Percentiles rank a stretch among this genome's conserved stretches.
phyloP scores from a whole-genome alignment of 2,329 filamentous ascomycete species.

The Paecilomyces fulvus region DNA sequence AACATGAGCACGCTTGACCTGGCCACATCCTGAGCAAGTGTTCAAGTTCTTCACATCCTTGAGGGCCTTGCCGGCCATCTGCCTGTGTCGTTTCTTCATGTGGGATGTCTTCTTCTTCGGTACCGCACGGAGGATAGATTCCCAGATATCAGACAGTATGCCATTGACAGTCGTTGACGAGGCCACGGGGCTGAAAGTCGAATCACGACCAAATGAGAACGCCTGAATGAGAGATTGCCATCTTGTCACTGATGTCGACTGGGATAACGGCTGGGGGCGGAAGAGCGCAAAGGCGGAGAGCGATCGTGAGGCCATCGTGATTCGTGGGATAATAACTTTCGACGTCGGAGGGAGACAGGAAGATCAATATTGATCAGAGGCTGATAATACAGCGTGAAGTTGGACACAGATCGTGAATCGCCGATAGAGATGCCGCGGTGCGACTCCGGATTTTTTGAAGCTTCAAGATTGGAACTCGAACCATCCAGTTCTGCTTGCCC shows the following conservation, averaged over 20 bases:
- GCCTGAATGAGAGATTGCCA: slow-evolving; percentile 30
- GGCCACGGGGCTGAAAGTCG: slow-evolving; percentile 51
- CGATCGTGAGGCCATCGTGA: slow-evolving; percentile 20
- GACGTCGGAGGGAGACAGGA: neutral
- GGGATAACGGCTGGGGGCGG: slow-evolving; percentile 16
- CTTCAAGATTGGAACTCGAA: slow-evolving; percentile 6
- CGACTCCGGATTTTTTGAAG: slow-evolving; percentile 9
- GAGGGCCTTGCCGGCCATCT: slow-evolving; percentile 90
- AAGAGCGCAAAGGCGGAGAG: slow-evolving; percentile 13
- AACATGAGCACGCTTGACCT: slow-evolving; percentile 78
- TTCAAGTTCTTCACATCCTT: slow-evolving; percentile 84
- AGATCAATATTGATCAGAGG: neutral
- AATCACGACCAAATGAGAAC: slow-evolving; percentile 46
- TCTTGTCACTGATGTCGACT: slow-evolving; percentile 8
- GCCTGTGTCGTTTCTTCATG: slow-evolving; percentile 85
- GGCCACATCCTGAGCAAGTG: slow-evolving; percentile 81
- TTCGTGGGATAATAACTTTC: neutral
- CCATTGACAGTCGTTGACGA: slow-evolving; percentile 56
- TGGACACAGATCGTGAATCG: slow-evolving; percentile 1
- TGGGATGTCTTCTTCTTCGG: slow-evolving; percentile 99
- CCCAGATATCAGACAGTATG: slow-evolving; percentile 79
- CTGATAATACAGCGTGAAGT: neutral
- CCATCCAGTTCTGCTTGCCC: neutral
- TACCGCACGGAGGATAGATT: slow-evolving; percentile 81
- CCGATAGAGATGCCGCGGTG: neutral